Evolutionary conservation across 2,329 filamentous ascomycete species (phyloP).

Genomic region (Magnaporthiopsis incrustans): DNA sequence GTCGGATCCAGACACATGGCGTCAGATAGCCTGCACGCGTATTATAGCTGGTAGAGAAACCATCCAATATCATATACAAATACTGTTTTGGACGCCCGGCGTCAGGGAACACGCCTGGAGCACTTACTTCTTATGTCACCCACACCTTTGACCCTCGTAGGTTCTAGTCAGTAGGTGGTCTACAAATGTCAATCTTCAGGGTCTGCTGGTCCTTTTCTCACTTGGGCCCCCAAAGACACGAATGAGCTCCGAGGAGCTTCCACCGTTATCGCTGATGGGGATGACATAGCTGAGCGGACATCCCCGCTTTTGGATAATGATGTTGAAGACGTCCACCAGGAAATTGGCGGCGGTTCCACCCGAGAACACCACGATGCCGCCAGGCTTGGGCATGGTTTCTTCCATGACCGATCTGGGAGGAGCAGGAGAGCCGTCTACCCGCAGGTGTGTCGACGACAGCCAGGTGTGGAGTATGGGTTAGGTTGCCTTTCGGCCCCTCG

Average conservation of each 20-base stretch:
- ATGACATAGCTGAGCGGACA: constrained; percentile 78
- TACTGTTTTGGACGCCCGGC: not conserved
- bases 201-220: constrained; percentile 24
- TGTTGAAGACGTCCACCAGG: constrained; percentile 81
- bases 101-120: constrained; percentile 1
- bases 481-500: not conserved
- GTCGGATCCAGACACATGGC: constrained; percentile 1
- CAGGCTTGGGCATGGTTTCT: not conserved
- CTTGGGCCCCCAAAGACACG: constrained; percentile 91
- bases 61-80: not conserved
- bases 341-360: constrained; percentile 92
- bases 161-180: not conserved
- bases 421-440: not conserved
- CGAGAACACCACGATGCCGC: constrained; percentile 76
- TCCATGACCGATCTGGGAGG: not conserved
- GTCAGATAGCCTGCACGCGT: not conserved
- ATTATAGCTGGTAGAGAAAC: not conserved
- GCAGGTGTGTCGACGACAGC: not conserved
- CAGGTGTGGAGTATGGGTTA: too few species aligned
- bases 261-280: constrained; percentile 92
- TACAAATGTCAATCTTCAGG: not conserved
- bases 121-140: constrained; percentile 68
- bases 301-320: constrained; percentile 53
- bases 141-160: constrained; percentile 25
- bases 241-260: constrained; percentile 87